Conservation (phyloP, 129 eudicot genomes). For the Smallanthus sonchifolius region DNA sequence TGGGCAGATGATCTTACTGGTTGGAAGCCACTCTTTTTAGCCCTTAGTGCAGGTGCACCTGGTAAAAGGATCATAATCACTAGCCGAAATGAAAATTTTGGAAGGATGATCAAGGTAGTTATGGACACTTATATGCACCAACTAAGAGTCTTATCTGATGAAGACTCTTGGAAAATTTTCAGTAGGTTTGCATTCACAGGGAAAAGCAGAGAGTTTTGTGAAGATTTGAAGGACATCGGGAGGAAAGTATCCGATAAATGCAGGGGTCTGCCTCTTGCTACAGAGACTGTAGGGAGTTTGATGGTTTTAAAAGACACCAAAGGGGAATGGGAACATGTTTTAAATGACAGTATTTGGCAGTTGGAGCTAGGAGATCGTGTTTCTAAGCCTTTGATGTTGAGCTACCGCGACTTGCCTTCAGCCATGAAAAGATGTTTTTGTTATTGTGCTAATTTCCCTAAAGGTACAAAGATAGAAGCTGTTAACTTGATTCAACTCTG, state of each 20-base stretch:
- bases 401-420: neutral
- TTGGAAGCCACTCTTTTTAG: neutral
- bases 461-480: conserved; percentile 4
- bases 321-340: conserved; percentile 12
- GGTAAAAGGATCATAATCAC: conserved; percentile 11
- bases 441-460: conserved; percentile 11
- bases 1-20: neutral
- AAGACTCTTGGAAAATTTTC: neutral
- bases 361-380: neutral
- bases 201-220: neutral
- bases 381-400: neutral
- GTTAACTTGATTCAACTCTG: conserved; percentile 17
- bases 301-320: conserved; percentile 3
- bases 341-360: neutral
- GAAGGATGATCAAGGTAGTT: neutral
- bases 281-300: conserved; percentile 4
- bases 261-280: conserved; percentile 12
- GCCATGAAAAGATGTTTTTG: conserved; percentile 9
- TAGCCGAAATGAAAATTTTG: conserved; percentile 1
- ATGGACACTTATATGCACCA: neutral
- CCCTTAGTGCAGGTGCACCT: conserved; percentile 8
- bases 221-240: neutral
- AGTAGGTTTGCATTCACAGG: conserved; percentile 3
- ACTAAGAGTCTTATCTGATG: neutral
- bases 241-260: neutral